Evolutionary conservation across 768 basidiomycete species (phyloP).

Genomic region (Russula foetens): DNA sequence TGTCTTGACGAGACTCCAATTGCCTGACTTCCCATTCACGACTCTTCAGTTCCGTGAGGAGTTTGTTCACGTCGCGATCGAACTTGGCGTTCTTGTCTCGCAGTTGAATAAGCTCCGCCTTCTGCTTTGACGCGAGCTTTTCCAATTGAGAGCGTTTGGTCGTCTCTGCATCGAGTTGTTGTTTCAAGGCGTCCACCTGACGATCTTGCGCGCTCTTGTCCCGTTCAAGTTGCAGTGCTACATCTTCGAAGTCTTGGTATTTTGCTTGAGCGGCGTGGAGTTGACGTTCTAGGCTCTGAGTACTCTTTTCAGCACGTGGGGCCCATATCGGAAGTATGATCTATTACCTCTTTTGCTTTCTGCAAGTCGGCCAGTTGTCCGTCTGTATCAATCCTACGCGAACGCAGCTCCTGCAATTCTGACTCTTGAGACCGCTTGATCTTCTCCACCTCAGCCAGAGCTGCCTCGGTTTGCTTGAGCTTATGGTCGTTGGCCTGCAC

Average conservation of each 20-base stretch:
- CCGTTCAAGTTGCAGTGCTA: conserved; percentile 73
- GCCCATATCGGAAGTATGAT: conserved; percentile 17
- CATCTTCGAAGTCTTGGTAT: conserved; percentile 83
- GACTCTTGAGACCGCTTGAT: conserved; percentile 59
- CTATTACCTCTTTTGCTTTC: conserved; percentile 63
- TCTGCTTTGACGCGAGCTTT: conserved; percentile 49
- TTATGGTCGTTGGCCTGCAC: conserved; percentile 46
- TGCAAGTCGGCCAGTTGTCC: conserved; percentile 50
- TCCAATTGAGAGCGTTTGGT: conserved; percentile 71
- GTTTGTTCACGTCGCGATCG: conserved; percentile 75
- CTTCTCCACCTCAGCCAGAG: conserved; percentile 56
- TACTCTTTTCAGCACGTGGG: conserved; percentile 1
- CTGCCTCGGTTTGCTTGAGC: conserved; percentile 39
- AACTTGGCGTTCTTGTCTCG: conserved; percentile 64
- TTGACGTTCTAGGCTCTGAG: conserved; percentile 70
- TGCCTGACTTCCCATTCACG: conserved; percentile 85
- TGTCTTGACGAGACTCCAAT: conserved; percentile 82
- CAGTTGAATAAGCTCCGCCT: conserved; percentile 57
- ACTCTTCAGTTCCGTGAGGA: conserved; percentile 67
- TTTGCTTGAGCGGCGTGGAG: conserved; percentile 63
- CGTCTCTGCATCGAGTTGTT: conserved; percentile 68
- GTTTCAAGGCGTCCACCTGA: conserved; percentile 60
- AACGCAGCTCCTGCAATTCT: conserved; percentile 61
- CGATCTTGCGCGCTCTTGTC: conserved; percentile 69
- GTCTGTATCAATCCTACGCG: conserved; percentile 62